Evolutionary conservation across 768 basidiomycete genomes (phyloP).

Genomic region (Mycena rebaudengoi): DNA sequence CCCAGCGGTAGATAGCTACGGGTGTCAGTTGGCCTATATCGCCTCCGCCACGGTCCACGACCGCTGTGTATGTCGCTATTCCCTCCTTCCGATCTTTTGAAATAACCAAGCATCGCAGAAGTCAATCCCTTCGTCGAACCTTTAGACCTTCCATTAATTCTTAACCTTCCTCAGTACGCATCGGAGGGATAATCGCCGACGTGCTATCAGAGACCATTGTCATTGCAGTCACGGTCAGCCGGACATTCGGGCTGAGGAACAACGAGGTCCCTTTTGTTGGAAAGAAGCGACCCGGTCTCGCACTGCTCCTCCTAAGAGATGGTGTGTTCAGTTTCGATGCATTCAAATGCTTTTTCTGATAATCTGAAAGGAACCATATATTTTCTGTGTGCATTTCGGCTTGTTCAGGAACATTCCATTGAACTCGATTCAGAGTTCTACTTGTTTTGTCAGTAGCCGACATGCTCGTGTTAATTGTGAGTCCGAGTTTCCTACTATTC

Average conservation of each 20-base stretch:
- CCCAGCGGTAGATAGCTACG: constrained; percentile 17
- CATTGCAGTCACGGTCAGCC: constrained; percentile 36
- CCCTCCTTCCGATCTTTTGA: not conserved
- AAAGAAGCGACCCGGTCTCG: constrained; percentile 33
- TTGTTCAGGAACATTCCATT: not conserved
- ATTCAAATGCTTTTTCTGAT: not conserved
- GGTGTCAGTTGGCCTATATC: constrained; percentile 22
- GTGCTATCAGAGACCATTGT: constrained; percentile 39
- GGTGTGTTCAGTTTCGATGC: constrained; percentile 12
- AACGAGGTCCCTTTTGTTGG: constrained; percentile 28
- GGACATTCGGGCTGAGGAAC: constrained; percentile 30
- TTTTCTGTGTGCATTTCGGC: constrained; percentile 31
- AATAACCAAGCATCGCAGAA: not conserved
- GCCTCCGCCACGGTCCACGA: constrained; percentile 24
- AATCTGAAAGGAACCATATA: constrained; percentile 31
- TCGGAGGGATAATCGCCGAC: constrained; percentile 39
- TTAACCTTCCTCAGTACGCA: constrained; percentile 29
- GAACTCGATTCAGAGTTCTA: constrained; percentile 28
- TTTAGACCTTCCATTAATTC: not conserved
- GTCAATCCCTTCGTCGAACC: not conserved
- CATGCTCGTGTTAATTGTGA: constrained; percentile 38
- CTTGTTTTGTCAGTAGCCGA: constrained; percentile 41
- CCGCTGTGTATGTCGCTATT: constrained; percentile 12
- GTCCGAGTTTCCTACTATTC: not conserved
- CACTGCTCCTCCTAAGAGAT: constrained; percentile 34